Conservation (phyloP, 2,329 filamentous ascomycete genomes). For the Calonectria pauciramosa region DNA sequence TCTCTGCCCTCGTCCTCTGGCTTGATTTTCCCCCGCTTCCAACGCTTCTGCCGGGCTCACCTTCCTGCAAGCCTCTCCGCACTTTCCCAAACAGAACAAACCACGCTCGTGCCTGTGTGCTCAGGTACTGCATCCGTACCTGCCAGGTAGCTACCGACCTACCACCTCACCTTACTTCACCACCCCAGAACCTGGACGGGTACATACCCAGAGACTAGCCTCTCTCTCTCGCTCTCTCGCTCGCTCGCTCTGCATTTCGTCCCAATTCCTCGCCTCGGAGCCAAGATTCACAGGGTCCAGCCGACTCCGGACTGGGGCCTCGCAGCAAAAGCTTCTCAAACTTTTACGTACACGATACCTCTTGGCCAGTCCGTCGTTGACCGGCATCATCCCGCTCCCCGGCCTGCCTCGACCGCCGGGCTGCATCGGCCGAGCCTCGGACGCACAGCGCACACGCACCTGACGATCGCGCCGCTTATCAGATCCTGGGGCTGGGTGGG, state of each 20-base stretch:
- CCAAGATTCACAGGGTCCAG: background rate
- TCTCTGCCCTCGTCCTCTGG: slow-evolving; percentile 12
- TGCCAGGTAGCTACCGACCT: background rate
- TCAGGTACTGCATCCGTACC: background rate
- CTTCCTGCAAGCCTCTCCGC: background rate
- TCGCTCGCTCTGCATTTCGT: background rate
- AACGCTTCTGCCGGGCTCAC: background rate
- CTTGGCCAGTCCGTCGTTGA: slow-evolving; percentile 14
- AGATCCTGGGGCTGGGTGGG: slow-evolving; percentile 43
- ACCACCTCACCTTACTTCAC: background rate
- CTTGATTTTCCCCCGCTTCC: slow-evolving; percentile 17
- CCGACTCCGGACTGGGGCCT: slow-evolving; percentile 7
- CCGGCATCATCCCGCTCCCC: slow-evolving; percentile 37
- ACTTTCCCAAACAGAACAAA: slow-evolving; percentile 13
- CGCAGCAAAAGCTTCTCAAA: background rate
- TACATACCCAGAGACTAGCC: background rate
- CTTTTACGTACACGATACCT: slow-evolving; percentile 17
- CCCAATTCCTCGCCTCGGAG: background rate
- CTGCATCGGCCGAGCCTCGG: slow-evolving; percentile 41
- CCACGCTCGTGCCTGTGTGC: slow-evolving; percentile 6
- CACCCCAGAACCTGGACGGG: background rate
- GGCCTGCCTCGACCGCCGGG: slow-evolving; percentile 37
- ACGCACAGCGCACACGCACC: slow-evolving; percentile 27
- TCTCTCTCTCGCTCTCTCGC: background rate
- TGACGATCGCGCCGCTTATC: slow-evolving; percentile 42